A percentile compares a stretch with the other conserved stretches of the same genome.
phyloP scores from a whole-genome alignment of 2,329 filamentous ascomycete genomes.

The Fusarium sp. region DNA sequence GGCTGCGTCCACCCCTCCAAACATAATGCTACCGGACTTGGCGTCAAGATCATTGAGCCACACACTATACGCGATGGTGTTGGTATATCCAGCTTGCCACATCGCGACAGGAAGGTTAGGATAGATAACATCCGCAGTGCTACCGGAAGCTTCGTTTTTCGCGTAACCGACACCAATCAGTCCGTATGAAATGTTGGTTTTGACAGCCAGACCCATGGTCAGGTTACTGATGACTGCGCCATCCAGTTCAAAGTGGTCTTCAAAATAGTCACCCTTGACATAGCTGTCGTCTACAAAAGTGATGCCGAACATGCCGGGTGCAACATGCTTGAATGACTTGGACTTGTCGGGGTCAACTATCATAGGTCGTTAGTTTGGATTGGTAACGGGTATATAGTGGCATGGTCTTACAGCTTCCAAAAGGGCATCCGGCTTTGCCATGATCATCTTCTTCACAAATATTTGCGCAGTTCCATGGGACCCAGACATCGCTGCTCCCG shows the following conservation, averaged over 20 bases:
- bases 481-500: constrained; percentile 75
- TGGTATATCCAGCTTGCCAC: constrained; percentile 72
- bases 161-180: constrained; percentile 73
- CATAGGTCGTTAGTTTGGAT: constrained; percentile 40
- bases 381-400: background rate
- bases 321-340: constrained; percentile 60
- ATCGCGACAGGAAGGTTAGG: constrained; percentile 75
- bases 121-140: constrained; percentile 56
- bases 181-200: constrained; percentile 69
- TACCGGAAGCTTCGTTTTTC: constrained; percentile 62
- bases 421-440: constrained; percentile 53
- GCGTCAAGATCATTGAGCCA: constrained; percentile 73
- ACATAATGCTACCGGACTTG: constrained; percentile 78
- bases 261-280: constrained; percentile 70
- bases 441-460: constrained; percentile 55
- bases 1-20: constrained; percentile 82
- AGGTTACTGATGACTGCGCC: constrained; percentile 65
- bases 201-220: constrained; percentile 69
- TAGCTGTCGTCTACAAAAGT: constrained; percentile 72
- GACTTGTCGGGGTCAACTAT: constrained; percentile 63
- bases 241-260: constrained; percentile 68
- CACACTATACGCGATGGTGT: constrained; percentile 77
- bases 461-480: constrained; percentile 57
- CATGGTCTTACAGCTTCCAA: constrained; percentile 62
- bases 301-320: constrained; percentile 65